Conservation (phyloP, 768 basidiomycete species). For the Auriculariales sp. region DNA sequence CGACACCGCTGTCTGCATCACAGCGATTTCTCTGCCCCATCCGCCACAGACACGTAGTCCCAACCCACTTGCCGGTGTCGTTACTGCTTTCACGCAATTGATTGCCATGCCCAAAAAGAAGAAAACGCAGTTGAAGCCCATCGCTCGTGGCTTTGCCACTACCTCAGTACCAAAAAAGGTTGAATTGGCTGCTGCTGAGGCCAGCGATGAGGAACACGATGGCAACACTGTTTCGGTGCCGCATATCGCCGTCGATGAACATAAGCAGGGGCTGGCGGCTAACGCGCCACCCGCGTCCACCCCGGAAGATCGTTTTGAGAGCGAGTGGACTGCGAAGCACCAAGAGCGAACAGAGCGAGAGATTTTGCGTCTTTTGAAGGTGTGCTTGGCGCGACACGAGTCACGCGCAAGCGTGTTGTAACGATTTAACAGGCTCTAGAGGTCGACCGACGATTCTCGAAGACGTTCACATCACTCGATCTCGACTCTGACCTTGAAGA, state of each 20-base stretch:
- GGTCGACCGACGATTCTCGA: slow-evolving; percentile 62
- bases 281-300: too few relatives aligned
- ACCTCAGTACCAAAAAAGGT: slow-evolving; percentile 71
- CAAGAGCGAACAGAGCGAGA: slow-evolving; percentile 88
- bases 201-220: background rate
- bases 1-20: too few relatives aligned
- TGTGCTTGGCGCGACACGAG: too few relatives aligned
- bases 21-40: too few relatives aligned
- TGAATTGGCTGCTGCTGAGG: slow-evolving; percentile 12
- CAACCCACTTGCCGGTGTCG: too few relatives aligned
- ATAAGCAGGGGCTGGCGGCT: slow-evolving; percentile 2
- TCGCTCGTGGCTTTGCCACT: slow-evolving; percentile 65
- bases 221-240: slow-evolving; percentile 2
- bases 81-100: background rate
- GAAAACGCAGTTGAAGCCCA: slow-evolving; percentile 65
- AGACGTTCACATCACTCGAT: slow-evolving; percentile 44
- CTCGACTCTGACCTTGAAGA: slow-evolving; percentile 45
- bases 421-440: slow-evolving; percentile 58
- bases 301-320: slow-evolving; percentile 30
- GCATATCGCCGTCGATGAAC: slow-evolving; percentile 17
- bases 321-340: slow-evolving; percentile 61
- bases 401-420: too few relatives aligned
- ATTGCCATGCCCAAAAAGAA: slow-evolving; percentile 65
- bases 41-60: too few relatives aligned
- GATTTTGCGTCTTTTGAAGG: slow-evolving; percentile 57